phyloP scores from a whole-genome alignment of 768 basidiomycete species.

The Amanita fuliginea region DNA sequence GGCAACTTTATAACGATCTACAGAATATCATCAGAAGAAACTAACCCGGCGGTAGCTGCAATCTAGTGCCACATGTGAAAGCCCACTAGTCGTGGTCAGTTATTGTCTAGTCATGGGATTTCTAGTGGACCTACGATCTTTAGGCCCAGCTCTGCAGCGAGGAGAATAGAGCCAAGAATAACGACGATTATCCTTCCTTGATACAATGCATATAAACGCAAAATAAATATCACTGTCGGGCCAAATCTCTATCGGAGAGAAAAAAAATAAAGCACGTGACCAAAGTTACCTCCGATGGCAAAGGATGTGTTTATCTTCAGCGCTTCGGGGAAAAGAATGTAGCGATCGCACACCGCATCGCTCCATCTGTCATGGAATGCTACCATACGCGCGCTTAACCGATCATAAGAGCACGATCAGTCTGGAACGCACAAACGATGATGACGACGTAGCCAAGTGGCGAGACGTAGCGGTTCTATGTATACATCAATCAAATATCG shows the following conservation, averaged over 20 bases:
- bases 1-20: not conserved
- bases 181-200: constrained; percentile 12
- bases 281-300: constrained; percentile 18
- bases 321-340: constrained; percentile 24
- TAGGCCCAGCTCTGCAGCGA: constrained; percentile 16
- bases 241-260: not conserved
- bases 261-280: not conserved
- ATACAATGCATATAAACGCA: constrained; percentile 21
- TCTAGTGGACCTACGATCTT: constrained; percentile 22
- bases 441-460: constrained; percentile 25
- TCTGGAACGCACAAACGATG: constrained; percentile 18
- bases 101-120: not conserved
- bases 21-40: not conserved
- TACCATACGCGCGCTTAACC: constrained; percentile 1
- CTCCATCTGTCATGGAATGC: constrained; percentile 25
- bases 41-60: constrained; percentile 18
- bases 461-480: constrained; percentile 25
- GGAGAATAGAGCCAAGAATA: constrained; percentile 11
- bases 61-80: constrained; percentile 22
- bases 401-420: not conserved
- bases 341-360: constrained; percentile 20
- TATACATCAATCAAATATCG: not conserved
- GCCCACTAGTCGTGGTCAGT: constrained; percentile 18
- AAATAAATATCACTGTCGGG: constrained; percentile 18
- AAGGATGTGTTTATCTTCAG: constrained; percentile 20